Conservation (phyloP, 129 eudicot genomes). For the Flaveria brownii region DNA sequence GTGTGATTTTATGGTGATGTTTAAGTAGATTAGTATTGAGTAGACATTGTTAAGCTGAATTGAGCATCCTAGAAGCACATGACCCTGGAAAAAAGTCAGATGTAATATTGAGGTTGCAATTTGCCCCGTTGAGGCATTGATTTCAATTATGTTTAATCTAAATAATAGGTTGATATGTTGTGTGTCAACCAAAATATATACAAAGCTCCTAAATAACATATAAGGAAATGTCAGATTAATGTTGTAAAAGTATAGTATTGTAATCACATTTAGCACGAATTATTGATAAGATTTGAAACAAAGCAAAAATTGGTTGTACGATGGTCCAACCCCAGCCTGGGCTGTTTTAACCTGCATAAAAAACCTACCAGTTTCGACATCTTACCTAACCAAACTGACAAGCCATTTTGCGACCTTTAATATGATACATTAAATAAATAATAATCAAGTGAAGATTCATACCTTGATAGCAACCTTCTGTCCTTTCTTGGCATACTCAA, state of each 20-base stretch:
- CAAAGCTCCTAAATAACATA: background rate
- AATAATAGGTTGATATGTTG: background rate
- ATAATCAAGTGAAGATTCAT: constrained; percentile 21
- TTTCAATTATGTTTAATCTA: background rate
- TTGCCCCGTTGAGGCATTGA: background rate
- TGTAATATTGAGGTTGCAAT: background rate
- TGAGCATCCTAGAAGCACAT: background rate
- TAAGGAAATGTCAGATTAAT: background rate
- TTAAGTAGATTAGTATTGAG: background rate
- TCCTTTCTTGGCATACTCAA: constrained; percentile 87
- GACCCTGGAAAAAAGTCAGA: too few relatives aligned
- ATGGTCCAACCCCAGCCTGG: background rate
- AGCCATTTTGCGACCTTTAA: background rate
- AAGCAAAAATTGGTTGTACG: background rate
- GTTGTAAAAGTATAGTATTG: background rate
- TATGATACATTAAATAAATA: background rate
- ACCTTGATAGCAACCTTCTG: constrained; percentile 96
- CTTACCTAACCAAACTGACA: background rate
- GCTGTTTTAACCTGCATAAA: background rate
- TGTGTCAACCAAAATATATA: background rate
- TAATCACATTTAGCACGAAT: background rate
- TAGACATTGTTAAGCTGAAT: background rate
- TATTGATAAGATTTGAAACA: background rate
- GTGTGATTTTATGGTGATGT: background rate
- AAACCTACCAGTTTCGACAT: background rate